A percentile compares a stretch with the other conserved stretches of the same genome.
Evolutionary conservation across 768 basidiomycete genomes (phyloP).

Genomic region (Hydnomerulius pinastri): DNA sequence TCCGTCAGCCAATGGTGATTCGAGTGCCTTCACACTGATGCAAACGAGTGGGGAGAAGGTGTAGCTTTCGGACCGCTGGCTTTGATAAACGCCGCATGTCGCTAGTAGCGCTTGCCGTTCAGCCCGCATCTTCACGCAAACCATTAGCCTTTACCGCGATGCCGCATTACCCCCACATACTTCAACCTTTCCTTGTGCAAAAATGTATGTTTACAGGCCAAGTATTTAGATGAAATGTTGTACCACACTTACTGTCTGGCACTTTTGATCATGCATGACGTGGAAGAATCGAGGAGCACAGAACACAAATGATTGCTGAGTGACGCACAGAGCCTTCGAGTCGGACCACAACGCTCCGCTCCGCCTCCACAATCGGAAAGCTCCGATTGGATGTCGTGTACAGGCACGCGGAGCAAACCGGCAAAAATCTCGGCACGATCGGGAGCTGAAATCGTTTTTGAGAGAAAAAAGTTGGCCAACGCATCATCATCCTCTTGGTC

Average conservation of each 20-base stretch:
- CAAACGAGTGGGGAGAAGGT: slow-evolving; percentile 1
- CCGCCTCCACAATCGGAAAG: not conserved
- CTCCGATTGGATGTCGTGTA: slow-evolving; percentile 22
- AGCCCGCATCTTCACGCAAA: too few relatives aligned
- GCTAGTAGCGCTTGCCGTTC: too few relatives aligned
- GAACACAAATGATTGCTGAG: too few relatives aligned
- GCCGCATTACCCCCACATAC: not conserved
- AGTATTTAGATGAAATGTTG: not conserved
- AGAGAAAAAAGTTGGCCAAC: slow-evolving; percentile 12
- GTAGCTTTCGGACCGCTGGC: not conserved
- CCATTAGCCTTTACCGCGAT: too few relatives aligned
- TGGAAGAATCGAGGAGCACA: too few relatives aligned
- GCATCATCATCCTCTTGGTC: not conserved
- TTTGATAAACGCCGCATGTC: not conserved
- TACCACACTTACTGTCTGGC: not conserved
- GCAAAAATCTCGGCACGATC: slow-evolving; percentile 17
- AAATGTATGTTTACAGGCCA: not conserved
- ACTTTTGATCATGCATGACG: too few relatives aligned
- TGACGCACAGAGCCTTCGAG: too few relatives aligned
- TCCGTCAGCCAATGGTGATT: slow-evolving; percentile 31
- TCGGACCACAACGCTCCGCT: slow-evolving; percentile 9
- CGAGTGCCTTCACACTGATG: slow-evolving; percentile 22
- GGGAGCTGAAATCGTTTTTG: slow-evolving; percentile 20
- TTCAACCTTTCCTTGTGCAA: not conserved
- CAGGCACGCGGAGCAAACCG: slow-evolving; percentile 27